Percentiles rank a stretch among this genome's conserved stretches.
These are phyloP conservation scores for Cystobasidium slooffiae DNA, from an alignment of 1,284 basidiomycete genomes.

Conservation along the genomic window DNA sequence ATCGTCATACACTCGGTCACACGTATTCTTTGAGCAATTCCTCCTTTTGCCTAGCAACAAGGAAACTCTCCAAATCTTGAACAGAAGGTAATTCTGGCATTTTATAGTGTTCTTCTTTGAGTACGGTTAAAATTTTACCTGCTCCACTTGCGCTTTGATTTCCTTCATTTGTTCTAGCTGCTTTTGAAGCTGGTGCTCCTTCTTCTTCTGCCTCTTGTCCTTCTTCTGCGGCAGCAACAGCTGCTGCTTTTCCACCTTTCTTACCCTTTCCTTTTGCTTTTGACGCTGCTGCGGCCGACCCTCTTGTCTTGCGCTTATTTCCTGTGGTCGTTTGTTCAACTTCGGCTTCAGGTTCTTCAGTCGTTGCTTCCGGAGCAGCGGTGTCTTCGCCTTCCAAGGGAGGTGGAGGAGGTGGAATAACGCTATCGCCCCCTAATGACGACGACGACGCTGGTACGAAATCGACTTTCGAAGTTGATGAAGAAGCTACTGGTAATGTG, in stretches of 20 bases:
- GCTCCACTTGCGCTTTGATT: slow-evolving; percentile 41
- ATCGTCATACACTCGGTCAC: not conserved
- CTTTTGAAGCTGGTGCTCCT: slow-evolving; percentile 30
- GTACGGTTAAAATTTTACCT: slow-evolving; percentile 69
- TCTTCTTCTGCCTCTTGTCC: too few relatives aligned
- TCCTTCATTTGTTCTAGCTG: slow-evolving; percentile 35
- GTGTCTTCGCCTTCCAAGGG: slow-evolving; percentile 6
- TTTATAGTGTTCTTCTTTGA: slow-evolving; percentile 71
- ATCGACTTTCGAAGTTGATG: slow-evolving; percentile 21
- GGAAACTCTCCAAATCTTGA: slow-evolving; percentile 76
- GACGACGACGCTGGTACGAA: not conserved
- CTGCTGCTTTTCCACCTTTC: slow-evolving; percentile 52
- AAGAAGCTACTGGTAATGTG: slow-evolving; percentile 12
- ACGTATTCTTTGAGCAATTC: slow-evolving; percentile 79
- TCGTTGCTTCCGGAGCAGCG: not conserved
- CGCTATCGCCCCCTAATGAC: not conserved
- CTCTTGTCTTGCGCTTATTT: slow-evolving; percentile 53
- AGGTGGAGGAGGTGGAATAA: slow-evolving; percentile 36
- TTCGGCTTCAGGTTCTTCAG: slow-evolving; percentile 33
- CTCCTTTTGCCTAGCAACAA: slow-evolving; percentile 78
- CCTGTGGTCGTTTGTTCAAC: slow-evolving; percentile 37
- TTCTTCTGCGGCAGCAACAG: slow-evolving; percentile 45
- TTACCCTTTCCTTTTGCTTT: slow-evolving; percentile 33
- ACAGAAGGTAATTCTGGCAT: slow-evolving; percentile 74
- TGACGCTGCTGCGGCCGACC: slow-evolving; percentile 9